Evolutionary conservation across 306 rosid genomes (phyloP).

Genomic region (Bauhinia variegata): DNA sequence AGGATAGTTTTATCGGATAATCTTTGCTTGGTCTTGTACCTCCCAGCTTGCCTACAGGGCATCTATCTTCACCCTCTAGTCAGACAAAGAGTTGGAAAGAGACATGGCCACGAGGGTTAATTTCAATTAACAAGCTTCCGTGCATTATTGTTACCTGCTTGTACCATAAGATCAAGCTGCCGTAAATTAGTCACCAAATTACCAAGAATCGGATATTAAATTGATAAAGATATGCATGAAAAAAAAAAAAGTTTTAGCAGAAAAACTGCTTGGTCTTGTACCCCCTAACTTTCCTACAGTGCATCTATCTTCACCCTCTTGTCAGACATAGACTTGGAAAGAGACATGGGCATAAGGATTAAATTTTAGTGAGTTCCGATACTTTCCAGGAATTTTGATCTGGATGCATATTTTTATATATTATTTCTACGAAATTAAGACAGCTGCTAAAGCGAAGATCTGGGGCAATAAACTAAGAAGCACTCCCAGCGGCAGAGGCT

Average conservation of each 20-base stretch:
- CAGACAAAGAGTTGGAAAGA: too few species aligned
- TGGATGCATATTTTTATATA: constrained; percentile 19
- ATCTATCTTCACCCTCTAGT: too few species aligned
- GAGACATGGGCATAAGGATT: constrained; percentile 33
- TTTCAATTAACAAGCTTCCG: neutral
- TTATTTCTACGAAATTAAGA: constrained; percentile 6
- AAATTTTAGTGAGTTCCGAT: neutral
- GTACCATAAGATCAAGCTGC: constrained; percentile 28
- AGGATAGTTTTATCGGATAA: too few species aligned
- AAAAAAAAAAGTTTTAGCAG: too few species aligned
- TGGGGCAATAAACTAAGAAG: constrained; percentile 34
- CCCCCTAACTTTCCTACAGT: constrained; percentile 33
- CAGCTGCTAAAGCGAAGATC: constrained; percentile 31
- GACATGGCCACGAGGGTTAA: too few species aligned
- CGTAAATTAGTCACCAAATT: constrained; percentile 18
- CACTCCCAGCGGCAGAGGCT: constrained; percentile 5
- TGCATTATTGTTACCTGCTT: constrained; percentile 30
- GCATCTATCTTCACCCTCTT: constrained; percentile 41
- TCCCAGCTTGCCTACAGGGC: too few species aligned
- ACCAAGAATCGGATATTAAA: constrained; percentile 9
- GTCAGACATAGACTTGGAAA: constrained; percentile 40
- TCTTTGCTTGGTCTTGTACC: too few species aligned
- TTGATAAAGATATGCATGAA: constrained; percentile 1
- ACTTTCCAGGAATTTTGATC: constrained; percentile 16
- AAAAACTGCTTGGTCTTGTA: constrained; percentile 29